A percentile compares a stretch with the other conserved stretches of the same genome.
Evolutionary conservation across 257 asterid species (phyloP).

Genomic region (Solanum infundibuliforme): DNA sequence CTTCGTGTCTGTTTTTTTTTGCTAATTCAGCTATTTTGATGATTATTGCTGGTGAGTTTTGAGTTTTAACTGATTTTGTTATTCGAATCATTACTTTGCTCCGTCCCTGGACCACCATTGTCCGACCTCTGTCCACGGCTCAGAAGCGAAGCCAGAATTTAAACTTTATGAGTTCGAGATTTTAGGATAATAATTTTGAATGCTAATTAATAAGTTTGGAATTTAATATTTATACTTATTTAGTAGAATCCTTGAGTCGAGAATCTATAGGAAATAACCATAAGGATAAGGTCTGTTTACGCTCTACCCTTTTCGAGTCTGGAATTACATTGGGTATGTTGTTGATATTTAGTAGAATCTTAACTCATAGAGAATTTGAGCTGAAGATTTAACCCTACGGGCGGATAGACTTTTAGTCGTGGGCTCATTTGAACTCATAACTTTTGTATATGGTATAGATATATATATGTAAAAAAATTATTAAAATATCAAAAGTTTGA

Average conservation of each 20-base stretch:
- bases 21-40: no score
- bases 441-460: not conserved
- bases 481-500: no score
- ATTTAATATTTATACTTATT: not conserved
- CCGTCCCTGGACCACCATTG: no score
- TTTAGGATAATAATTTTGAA: not conserved
- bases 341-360: not conserved
- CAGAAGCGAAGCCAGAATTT: not conserved
- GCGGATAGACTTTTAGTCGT: not conserved
- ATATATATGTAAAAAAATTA: not conserved
- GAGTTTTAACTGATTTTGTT: no score
- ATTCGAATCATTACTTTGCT: no score
- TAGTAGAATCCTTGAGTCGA: no score
- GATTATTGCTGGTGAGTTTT: no score
- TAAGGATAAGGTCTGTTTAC: not conserved
- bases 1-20: no score
- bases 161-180: not conserved
- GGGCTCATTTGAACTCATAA: not conserved
- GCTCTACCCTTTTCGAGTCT: not conserved
- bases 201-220: not conserved
- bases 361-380: not conserved
- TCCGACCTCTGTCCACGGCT: not conserved
- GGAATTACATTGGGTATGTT: not conserved
- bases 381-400: not conserved
- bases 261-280: not conserved